Evolutionary conservation across 345 rosid species (phyloP), one percentile per base, ranked within the genome.

Genomic region (Gossypium raimondii): DNA sequence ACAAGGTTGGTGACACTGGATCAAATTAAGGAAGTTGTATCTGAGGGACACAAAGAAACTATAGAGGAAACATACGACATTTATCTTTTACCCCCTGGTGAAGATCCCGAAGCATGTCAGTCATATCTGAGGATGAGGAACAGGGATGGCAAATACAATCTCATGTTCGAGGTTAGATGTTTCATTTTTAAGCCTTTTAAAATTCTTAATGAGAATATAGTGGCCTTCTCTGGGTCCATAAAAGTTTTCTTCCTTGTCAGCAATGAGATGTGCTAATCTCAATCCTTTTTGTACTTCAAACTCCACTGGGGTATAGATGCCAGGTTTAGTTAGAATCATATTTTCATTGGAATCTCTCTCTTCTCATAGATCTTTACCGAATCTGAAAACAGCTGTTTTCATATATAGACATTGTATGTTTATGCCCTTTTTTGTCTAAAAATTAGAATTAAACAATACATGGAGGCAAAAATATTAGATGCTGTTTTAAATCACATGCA

Each of bases 71-170:
- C 99, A 20, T 95, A 95, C 77, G 99, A 93, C 86, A 95, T 93
- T 76, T 95, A 93, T 88, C 94, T 95, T 80, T 88, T 95, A 70
- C 99, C 99, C 55, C 99, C 99, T 5, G 98, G 97, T 59, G 99
- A 95, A 89, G 98, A 95, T 85, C 99, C 99, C 70, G 99, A 95
- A 86, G 99, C 99, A 47, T 95, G 99, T 63, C 99, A 95, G 78
- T 95, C 99, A 7, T 93, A 95, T 80, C 84, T 95, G 79, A 89
- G 99, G 89, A 93, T 91, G 99, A 90, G 99, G 85, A 95, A 95
- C 81, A 89, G 97, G 67, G 99, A 95, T 85, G 99, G 99, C 38
- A 93, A 95, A 77, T 95, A 95, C 84, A 93, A 86, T 89, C 97
- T 93, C 78, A 95, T 95, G 99, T 95, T 95, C 58, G 99, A 91